Conservation (phyloP, 257 asterid genomes). For the Jacaranda copaia region DNA sequence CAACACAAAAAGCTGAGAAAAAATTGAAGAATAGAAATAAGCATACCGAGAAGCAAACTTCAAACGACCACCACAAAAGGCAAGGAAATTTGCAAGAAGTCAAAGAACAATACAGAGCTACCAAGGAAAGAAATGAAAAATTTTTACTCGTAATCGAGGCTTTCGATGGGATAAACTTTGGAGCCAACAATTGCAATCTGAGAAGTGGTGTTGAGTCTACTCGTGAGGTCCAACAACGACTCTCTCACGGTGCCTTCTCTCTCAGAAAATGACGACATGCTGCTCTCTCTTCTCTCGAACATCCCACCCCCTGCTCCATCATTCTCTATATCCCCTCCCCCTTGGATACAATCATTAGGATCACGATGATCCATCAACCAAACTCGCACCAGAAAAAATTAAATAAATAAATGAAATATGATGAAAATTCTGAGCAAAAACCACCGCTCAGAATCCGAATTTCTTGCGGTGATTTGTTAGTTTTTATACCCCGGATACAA, state of each 20-base stretch:
- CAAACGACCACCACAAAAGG: background rate
- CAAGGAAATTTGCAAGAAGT: slow-evolving; percentile 29
- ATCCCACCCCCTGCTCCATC: slow-evolving; percentile 41
- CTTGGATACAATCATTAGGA: slow-evolving; percentile 19
- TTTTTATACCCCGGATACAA: background rate
- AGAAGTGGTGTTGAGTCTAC: slow-evolving; percentile 77
- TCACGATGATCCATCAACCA: slow-evolving; percentile 37
- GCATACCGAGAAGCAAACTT: too few species aligned
- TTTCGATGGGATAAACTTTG: slow-evolving; percentile 76
- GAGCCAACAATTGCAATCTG: slow-evolving; percentile 88
- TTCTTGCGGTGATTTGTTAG: background rate
- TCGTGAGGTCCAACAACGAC: slow-evolving; percentile 58
- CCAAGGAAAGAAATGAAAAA: slow-evolving; percentile 13
- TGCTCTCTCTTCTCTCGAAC: slow-evolving; percentile 41
- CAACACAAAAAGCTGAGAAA: background rate
- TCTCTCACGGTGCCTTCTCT: slow-evolving; percentile 50
- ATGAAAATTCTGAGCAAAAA: background rate
- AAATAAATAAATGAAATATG: background rate
- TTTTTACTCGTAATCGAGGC: slow-evolving; percentile 90
- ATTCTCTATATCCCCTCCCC: slow-evolving; percentile 59
- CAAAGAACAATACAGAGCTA: slow-evolving; percentile 48
- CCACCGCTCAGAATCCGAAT: background rate
- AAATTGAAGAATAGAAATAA: background rate
- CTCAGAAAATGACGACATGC: slow-evolving; percentile 51
- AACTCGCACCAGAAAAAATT: background rate